A percentile compares a stretch with the other conserved stretches of the same genome.
Evolutionary conservation across 495 filamentous ascomycete species (phyloP).

Genomic region (Chaetomium cochliodes): DNA sequence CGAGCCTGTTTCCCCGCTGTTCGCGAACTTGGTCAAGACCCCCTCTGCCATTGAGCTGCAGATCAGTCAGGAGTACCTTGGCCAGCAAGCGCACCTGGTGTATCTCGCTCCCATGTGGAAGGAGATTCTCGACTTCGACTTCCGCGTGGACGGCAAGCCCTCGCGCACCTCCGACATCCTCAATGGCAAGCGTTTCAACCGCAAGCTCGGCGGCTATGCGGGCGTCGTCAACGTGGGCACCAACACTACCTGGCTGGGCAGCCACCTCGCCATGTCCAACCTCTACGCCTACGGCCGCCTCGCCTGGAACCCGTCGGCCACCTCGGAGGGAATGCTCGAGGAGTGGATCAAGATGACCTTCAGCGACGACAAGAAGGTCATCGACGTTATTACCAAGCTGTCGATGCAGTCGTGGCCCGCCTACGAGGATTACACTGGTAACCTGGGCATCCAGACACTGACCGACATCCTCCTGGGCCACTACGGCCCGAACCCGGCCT

Average conservation of each 20-base stretch:
- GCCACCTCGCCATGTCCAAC: slow-evolving; percentile 69
- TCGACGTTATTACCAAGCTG: slow-evolving; percentile 60
- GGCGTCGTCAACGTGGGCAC: slow-evolving; percentile 69
- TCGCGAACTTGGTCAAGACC: slow-evolving; percentile 61
- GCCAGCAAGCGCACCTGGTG: slow-evolving; percentile 67
- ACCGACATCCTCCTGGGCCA: slow-evolving; percentile 66
- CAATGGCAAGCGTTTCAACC: slow-evolving; percentile 58
- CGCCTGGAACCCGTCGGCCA: slow-evolving; percentile 58
- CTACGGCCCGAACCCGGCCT: slow-evolving; percentile 65
- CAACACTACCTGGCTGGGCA: slow-evolving; percentile 66
- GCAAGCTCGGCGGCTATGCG: slow-evolving; percentile 59
- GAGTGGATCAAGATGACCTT: slow-evolving; percentile 71
- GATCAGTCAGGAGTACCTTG: slow-evolving; percentile 68
- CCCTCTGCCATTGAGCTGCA: slow-evolving; percentile 63
- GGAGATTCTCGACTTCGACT: slow-evolving; percentile 62
- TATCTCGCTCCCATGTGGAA: slow-evolving; percentile 69
- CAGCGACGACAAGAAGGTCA: slow-evolving; percentile 49
- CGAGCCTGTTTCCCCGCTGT: slow-evolving; percentile 67
- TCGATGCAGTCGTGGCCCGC: slow-evolving; percentile 69
- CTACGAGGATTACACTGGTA: slow-evolving; percentile 70
- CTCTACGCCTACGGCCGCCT: slow-evolving; percentile 67
- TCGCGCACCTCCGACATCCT: slow-evolving; percentile 58
- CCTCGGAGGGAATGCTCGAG: slow-evolving; percentile 52
- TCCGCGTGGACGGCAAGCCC: slow-evolving; percentile 55
- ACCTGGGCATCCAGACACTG: slow-evolving; percentile 68